A percentile compares a stretch with the other conserved stretches of the same genome.
Evolutionary conservation across 495 filamentous ascomycete genomes (phyloP).

Genomic region (Aspergillus olivimuriae): DNA sequence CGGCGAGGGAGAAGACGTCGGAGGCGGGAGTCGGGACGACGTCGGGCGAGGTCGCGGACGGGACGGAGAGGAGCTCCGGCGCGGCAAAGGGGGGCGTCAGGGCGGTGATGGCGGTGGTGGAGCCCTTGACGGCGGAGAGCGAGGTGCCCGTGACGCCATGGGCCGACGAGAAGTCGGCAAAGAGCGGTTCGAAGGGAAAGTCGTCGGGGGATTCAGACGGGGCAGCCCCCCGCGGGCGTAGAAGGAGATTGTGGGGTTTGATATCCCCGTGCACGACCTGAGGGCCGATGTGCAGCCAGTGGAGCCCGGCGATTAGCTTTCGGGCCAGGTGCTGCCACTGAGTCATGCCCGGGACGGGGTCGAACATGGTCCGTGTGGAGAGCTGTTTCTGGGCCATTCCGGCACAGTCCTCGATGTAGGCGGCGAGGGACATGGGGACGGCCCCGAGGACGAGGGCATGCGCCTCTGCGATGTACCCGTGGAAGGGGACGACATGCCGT

Average conservation of each 20-base stretch:
- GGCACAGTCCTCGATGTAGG: slow-evolving; percentile 37
- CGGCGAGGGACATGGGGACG: slow-evolving; percentile 44
- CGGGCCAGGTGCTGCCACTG: slow-evolving; percentile 41
- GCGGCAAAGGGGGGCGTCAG: slow-evolving; percentile 54
- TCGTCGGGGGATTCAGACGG: slow-evolving; percentile 1
- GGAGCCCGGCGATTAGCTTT: slow-evolving; percentile 42
- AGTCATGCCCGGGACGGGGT: slow-evolving; percentile 38
- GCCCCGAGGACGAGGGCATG: slow-evolving; percentile 49
- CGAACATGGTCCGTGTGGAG: slow-evolving; percentile 45
- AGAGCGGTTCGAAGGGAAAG: slow-evolving; percentile 40
- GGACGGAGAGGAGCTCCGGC: slow-evolving; percentile 45
- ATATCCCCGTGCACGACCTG: slow-evolving; percentile 51
- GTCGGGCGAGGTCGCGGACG: slow-evolving; percentile 23
- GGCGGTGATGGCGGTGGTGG: slow-evolving; percentile 33
- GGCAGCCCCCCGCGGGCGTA: slow-evolving; percentile 19
- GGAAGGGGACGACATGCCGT: slow-evolving; percentile 47
- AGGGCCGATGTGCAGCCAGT: slow-evolving; percentile 41
- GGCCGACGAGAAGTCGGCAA: slow-evolving; percentile 57
- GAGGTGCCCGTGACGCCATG: slow-evolving; percentile 19
- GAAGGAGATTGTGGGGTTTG: slow-evolving; percentile 50
- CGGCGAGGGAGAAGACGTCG: slow-evolving; percentile 51
- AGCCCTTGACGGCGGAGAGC: slow-evolving; percentile 9
- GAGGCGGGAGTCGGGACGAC: slow-evolving; percentile 29
- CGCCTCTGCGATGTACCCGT: slow-evolving; percentile 44
- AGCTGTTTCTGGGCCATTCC: slow-evolving; percentile 21